Evolutionary conservation across 495 filamentous ascomycete genomes (phyloP).

Genomic region (Letharia columbiana): DNA sequence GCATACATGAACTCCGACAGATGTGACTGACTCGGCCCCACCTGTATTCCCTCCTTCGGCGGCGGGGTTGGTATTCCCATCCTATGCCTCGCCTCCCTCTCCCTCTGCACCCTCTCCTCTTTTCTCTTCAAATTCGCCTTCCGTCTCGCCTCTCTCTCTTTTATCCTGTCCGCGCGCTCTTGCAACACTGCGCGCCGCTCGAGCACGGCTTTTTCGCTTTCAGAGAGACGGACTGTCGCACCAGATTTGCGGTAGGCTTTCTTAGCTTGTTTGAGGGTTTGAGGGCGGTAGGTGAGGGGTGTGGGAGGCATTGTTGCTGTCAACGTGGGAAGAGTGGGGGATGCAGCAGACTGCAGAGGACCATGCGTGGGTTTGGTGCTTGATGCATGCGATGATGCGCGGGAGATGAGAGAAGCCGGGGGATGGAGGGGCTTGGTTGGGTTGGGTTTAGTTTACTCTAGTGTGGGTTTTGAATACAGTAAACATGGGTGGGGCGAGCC

Average conservation of each 20-base stretch:
- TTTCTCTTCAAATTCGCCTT: slow-evolving; percentile 23
- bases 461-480: not conserved
- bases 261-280: slow-evolving; percentile 25
- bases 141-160: slow-evolving; percentile 21
- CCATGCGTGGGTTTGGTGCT: not conserved
- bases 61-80: slow-evolving; percentile 19
- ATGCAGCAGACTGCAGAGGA: not conserved
- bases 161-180: slow-evolving; percentile 23
- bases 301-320: slow-evolving; percentile 17
- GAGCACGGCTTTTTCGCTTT: slow-evolving; percentile 16
- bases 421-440: too few species aligned
- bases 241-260: slow-evolving; percentile 25
- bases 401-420: not conserved
- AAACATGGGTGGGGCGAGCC: not conserved
- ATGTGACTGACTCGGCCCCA: slow-evolving; percentile 18
- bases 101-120: slow-evolving; percentile 24
- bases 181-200: slow-evolving; percentile 18
- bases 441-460: not conserved
- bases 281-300: slow-evolving; percentile 12
- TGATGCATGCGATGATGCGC: not conserved
- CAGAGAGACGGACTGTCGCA: slow-evolving; percentile 17
- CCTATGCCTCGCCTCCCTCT: slow-evolving; percentile 23
- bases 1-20: slow-evolving; percentile 15
- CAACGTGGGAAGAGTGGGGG: not conserved
- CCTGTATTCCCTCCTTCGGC: slow-evolving; percentile 15